Evolutionary conservation across 2,329 filamentous ascomycete species (phyloP).

Genomic region (Fusarium pseudograminearum): DNA sequence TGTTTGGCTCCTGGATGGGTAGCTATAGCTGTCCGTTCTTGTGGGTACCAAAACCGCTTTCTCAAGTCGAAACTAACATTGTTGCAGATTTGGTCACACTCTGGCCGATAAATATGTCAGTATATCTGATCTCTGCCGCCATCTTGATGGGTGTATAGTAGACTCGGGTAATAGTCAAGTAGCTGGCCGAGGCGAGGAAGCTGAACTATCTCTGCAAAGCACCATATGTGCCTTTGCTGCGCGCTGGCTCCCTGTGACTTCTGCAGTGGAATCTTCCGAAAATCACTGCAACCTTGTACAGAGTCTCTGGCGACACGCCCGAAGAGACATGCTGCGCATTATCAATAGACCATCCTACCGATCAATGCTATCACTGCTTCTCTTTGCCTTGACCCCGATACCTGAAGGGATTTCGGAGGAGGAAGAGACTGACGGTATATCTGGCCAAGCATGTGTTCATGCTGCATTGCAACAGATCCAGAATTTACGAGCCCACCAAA

Average conservation of each 20-base stretch:
- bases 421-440: slow-evolving; percentile 56
- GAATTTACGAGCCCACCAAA: slow-evolving; percentile 54
- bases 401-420: slow-evolving; percentile 56
- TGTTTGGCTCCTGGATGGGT: slow-evolving; percentile 59
- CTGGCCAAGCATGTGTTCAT: slow-evolving; percentile 56
- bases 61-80: slow-evolving; percentile 4
- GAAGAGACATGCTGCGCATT: slow-evolving; percentile 55
- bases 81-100: slow-evolving; percentile 41
- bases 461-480: slow-evolving; percentile 57
- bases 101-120: slow-evolving; percentile 49
- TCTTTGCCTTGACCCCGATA: slow-evolving; percentile 57
- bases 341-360: slow-evolving; percentile 58
- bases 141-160: slow-evolving; percentile 54
- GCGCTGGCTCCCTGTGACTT: slow-evolving; percentile 48
- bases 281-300: slow-evolving; percentile 37
- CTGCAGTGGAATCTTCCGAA: slow-evolving; percentile 4
- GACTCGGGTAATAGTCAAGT: slow-evolving; percentile 31
- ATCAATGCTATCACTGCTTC: slow-evolving; percentile 55
- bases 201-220: slow-evolving; percentile 46
- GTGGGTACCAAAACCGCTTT: slow-evolving; percentile 44
- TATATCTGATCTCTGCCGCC: slow-evolving; percentile 48
- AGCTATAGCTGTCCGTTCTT: slow-evolving; percentile 57
- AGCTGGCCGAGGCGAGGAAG: slow-evolving; percentile 31
- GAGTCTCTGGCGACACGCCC: slow-evolving; percentile 52
- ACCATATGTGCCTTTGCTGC: slow-evolving; percentile 49